Evolutionary conservation across 176 grass and related monocot genomes (phyloP).

Genomic region (Eleusine indica): DNA sequence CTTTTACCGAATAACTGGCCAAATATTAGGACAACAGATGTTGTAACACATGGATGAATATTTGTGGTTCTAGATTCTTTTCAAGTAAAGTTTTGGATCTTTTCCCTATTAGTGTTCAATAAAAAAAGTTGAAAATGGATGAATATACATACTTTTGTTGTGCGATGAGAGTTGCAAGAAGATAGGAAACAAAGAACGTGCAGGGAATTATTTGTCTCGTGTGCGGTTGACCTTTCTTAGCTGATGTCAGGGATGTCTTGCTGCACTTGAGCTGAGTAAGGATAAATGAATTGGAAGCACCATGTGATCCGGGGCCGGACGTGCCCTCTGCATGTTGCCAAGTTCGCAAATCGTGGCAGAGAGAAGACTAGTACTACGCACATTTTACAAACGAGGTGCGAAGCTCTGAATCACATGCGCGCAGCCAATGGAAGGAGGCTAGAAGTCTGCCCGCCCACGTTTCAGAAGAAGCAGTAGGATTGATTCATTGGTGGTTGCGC

Average conservation of each 20-base stretch:
- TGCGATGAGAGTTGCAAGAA: neutral
- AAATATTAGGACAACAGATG: too few species aligned
- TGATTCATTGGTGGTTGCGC: slow-evolving; percentile 45
- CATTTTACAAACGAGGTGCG: too few species aligned
- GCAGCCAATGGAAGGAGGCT: slow-evolving; percentile 20
- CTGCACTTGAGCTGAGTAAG: neutral
- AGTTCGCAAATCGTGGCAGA: neutral
- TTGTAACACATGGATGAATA: too few species aligned
- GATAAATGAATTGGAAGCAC: neutral
- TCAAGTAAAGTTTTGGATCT: too few species aligned
- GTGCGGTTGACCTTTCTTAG: slow-evolving; percentile 1
- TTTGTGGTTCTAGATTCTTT: too few species aligned
- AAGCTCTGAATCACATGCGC: slow-evolving; percentile 20
- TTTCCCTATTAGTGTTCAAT: too few species aligned
- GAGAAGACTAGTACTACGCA: neutral
- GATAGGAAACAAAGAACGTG: neutral
- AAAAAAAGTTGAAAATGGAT: too few species aligned
- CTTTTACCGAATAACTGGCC: too few species aligned
- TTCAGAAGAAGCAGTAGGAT: neutral
- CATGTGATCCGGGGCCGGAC: neutral
- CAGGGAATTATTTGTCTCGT: neutral
- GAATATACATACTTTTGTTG: neutral
- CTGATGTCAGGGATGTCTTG: neutral
- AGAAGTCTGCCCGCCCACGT: slow-evolving; percentile 24
- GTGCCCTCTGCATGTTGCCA: neutral